These are phyloP conservation scores for Grosmannia serpens DNA, from an alignment of 2,329 filamentous ascomycete species.

Conservation along the genomic window DNA sequence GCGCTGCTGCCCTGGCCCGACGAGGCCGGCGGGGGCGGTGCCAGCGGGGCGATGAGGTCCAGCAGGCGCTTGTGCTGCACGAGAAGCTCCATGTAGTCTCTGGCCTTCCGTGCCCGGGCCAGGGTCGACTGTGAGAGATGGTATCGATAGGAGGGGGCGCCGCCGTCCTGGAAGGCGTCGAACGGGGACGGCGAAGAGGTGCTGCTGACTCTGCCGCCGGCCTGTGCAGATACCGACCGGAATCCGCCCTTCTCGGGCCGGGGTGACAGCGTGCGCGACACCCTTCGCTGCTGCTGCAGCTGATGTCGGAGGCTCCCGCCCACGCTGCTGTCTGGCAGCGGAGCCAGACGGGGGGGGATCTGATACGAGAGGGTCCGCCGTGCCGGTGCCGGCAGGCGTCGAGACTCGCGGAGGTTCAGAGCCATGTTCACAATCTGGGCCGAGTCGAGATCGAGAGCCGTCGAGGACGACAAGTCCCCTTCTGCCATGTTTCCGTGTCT, in stretches of 20 bases:
- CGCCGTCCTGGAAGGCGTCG: constrained; percentile 23
- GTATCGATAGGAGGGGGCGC: constrained; percentile 38
- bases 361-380: constrained; percentile 42
- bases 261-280: constrained; percentile 51
- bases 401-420: constrained; percentile 74
- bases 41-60: constrained; percentile 66
- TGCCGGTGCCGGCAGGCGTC: constrained; percentile 38
- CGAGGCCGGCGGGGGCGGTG: constrained; percentile 21
- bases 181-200: constrained; percentile 31
- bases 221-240: neutral
- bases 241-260: constrained; percentile 30
- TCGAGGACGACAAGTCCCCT: neutral
- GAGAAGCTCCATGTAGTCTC: constrained; percentile 74
- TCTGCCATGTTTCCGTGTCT: neutral
- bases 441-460: constrained; percentile 57
- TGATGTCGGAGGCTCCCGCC: constrained; percentile 55
- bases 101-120: constrained; percentile 72
- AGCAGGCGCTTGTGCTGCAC: constrained; percentile 73
- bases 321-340: constrained; percentile 38
- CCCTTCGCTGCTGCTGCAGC: constrained; percentile 58
- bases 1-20: constrained; percentile 18
- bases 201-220: constrained; percentile 21
- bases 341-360: constrained; percentile 37
- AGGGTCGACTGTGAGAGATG: constrained; percentile 71
- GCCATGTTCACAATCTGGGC: constrained; percentile 90